These are phyloP conservation scores for Gaultheria prostrata DNA, from an alignment of 148 eudicot species.

Conservation along the genomic window DNA sequence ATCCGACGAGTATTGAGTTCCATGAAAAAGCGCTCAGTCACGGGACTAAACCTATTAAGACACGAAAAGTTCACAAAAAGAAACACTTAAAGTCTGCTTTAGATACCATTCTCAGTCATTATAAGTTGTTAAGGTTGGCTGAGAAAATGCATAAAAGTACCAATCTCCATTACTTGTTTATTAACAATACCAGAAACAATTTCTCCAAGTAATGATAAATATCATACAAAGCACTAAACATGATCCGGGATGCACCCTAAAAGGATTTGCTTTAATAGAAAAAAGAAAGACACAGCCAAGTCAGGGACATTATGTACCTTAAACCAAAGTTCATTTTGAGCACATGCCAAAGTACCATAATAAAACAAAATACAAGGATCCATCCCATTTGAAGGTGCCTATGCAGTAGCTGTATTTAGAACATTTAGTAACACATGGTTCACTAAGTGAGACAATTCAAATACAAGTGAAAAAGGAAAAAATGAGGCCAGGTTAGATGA, in stretches of 20 bases:
- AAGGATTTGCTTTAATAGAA: constrained; percentile 1
- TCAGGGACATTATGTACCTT: not conserved
- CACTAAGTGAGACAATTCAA: not conserved
- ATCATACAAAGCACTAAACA: not conserved
- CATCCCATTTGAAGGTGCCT: not conserved
- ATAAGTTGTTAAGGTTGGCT: not conserved
- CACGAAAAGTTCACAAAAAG: not conserved
- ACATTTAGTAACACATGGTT: not conserved
- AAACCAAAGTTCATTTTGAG: not conserved
- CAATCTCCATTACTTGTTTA: not conserved
- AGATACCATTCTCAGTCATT: not conserved
- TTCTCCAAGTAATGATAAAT: not conserved
- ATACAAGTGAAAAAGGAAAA: not conserved
- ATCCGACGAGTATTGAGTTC: constrained; percentile 95
- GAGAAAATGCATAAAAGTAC: not conserved
- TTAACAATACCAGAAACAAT: not conserved
- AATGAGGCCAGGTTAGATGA: not conserved
- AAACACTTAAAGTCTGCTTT: not conserved
- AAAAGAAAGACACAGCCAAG: not conserved
- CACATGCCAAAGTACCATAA: not conserved
- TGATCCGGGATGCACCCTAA: not conserved
- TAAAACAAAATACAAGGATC: not conserved
- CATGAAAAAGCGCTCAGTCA: constrained; percentile 99
- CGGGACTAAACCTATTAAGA: constrained; percentile 79
- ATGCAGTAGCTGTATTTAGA: not conserved